Evolutionary conservation across 192 early-diverging fungal genomes (phyloP), one percentile per base, ranked within the genome.

Genomic region (Coemansia sp.): DNA sequence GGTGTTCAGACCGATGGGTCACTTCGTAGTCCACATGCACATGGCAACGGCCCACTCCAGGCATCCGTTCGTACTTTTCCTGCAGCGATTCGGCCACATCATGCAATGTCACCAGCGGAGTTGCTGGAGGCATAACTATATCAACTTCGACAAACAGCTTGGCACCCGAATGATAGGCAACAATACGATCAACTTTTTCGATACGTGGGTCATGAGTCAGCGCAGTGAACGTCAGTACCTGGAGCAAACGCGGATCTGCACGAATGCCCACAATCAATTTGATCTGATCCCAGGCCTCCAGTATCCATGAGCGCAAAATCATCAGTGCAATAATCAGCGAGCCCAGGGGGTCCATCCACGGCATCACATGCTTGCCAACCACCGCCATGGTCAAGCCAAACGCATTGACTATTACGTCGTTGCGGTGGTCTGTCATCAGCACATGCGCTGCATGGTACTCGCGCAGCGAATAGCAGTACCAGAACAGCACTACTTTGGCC

Each of bases 1-100:
- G 74, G 36, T 91, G 88, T 61, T 94, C 91, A 1, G 91, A 87
- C 30, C 83, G 81, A 74, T 96, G 94, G 28, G 75, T 82, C 15
- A 83, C 87, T 69, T 96, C 94, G 65, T 93, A 96, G 76, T 98
- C 93, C 12, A 93, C 83, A 60, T 97, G 94, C 3, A 97, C 94
- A 81, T 94, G 94, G 18, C 91, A 91, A 18, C 94, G 78, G 36
- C 96, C 96, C 1, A 98, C 93, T 30, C 87, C 84, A 3, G 86
- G 83, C 36, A 98, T 61, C 6, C 70, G 78, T 64, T 97, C 96
- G 19, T 96, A 71, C 70, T 93, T 92, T 46, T 86, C 83, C 70
- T 98, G 93, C 44, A 97, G 80, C 58, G 80, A 75, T 63, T 96
- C 93, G 12, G 90, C 91, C 52, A 98, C 91, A 60, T 97, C 96